phyloP scores from a whole-genome alignment of 805 yeast genomes.

The Grigorovia yakushimaensis region DNA sequence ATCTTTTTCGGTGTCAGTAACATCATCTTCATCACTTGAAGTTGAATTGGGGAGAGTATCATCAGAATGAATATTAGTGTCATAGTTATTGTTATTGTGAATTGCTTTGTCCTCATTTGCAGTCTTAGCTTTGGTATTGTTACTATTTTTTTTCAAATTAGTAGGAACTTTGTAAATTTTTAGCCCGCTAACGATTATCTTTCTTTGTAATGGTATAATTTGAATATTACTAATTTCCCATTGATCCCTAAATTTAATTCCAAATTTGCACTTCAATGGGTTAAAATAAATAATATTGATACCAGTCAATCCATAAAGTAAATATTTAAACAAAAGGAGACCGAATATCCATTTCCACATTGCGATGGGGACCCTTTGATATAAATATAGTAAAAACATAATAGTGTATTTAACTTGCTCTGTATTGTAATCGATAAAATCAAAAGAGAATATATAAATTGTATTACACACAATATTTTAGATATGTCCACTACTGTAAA shows the following conservation, averaged over 20 bases:
- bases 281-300: slow-evolving; percentile 13
- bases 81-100: neutral
- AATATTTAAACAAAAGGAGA: neutral
- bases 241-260: slow-evolving; percentile 8
- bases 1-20: neutral
- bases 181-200: slow-evolving; percentile 8
- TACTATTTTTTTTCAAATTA: neutral
- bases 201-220: slow-evolving; percentile 13
- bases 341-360: slow-evolving; percentile 1
- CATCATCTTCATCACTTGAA: neutral
- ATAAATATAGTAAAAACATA: neutral
- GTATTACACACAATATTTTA: neutral
- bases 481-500: too few relatives aligned
- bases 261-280: slow-evolving; percentile 14
- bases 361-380: neutral
- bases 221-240: slow-evolving; percentile 12
- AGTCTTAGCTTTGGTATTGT: neutral
- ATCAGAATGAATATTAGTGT: neutral
- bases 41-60: neutral
- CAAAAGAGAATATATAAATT: neutral
- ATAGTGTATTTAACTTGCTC: neutral
- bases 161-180: neutral
- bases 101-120: neutral
- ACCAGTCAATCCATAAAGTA: slow-evolving; percentile 5
- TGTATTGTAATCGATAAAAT: neutral